Evolutionary conservation across 148 eudicot genomes (phyloP), one percentile per base, ranked within the genome.

Genomic region (Salicornia ramosissima): DNA sequence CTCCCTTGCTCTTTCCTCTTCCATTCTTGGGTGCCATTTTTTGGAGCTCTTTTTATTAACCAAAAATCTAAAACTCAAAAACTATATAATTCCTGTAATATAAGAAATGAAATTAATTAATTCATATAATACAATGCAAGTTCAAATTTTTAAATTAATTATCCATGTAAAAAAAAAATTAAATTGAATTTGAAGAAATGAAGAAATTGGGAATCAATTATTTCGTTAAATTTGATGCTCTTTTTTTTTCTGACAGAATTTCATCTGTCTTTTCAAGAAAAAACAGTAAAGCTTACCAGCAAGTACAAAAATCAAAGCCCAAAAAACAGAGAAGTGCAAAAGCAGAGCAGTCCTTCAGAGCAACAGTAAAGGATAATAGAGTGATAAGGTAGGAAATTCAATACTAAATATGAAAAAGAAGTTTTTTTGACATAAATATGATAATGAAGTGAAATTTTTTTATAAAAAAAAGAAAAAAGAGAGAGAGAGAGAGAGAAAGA

Each of bases 21-120:
- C 93, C 89, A 79, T 78, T 86, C 81, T 95, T 92, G n/a, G 91
- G 96, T 68, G 99, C 99, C 99, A 95, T 94, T 78, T 60, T 57
- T 66, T 21, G 18, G 19, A 67, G 40, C 42, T 25, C 14, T 21
- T 49, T 56, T 24, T 3, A 15, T 65, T 13, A 21, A 10, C 19
- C n/a, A n/a, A n/a, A n/a, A n/a, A n/a, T n/a, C n/a, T n/a, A n/a
- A n/a, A n/a, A n/a, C n/a, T n/a, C n/a, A n/a, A n/a, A n/a, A n/a
- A n/a, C n/a, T 8, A 52, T 42, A 21, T 59, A 39, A 10, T 46
- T n/a, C 59, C 66, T 70, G 74, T 64, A 7, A 19, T 18, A 74
- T 45, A 65, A 24, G 22, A 18, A 22, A 61, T 29, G 2, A 36
- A 63, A 31, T 29, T 4, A 75, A 45, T 69, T 31, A 69, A 10